Conservation (phyloP, 129 eudicot genomes). For the Flaveria ramosissima region DNA sequence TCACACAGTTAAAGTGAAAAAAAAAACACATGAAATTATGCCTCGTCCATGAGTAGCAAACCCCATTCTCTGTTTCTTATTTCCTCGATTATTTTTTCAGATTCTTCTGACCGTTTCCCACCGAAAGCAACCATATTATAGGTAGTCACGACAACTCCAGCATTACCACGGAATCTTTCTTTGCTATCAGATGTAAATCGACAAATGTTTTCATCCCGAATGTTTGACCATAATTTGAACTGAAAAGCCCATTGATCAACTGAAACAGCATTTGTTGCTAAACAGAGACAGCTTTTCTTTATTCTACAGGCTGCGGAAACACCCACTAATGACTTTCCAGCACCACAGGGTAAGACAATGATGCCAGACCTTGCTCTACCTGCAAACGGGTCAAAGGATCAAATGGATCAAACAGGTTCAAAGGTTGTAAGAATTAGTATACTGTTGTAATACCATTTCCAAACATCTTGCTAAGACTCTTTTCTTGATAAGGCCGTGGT, state of each 20-base stretch:
- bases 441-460: conserved; percentile 64
- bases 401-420: conserved; percentile 4
- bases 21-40: conserved; percentile 8
- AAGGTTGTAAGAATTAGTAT: background rate
- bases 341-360: conserved; percentile 97
- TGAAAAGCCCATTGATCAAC: conserved; percentile 99
- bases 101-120: conserved; percentile 96
- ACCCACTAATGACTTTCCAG: conserved; percentile 96
- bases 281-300: conserved; percentile 89
- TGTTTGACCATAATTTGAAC: conserved; percentile 93
- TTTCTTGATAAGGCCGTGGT: conserved; percentile 98
- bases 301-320: conserved; percentile 96
- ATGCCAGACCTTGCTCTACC: conserved; percentile 99
- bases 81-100: conserved; percentile 97
- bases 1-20: conserved; percentile 2
- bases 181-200: conserved; percentile 96
- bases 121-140: conserved; percentile 98
- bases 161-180: conserved; percentile 93
- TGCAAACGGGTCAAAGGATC: conserved; percentile 34
- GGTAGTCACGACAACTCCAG: conserved; percentile 96
- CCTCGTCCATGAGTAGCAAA: conserved; percentile 98
- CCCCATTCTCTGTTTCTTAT: conserved; percentile 99
- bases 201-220: conserved; percentile 85
- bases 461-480: conserved; percentile 99
- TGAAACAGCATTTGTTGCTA: conserved; percentile 96